Evolutionary conservation across 331 rosid genomes (phyloP).

Genomic region (Spiraea crenata): DNA sequence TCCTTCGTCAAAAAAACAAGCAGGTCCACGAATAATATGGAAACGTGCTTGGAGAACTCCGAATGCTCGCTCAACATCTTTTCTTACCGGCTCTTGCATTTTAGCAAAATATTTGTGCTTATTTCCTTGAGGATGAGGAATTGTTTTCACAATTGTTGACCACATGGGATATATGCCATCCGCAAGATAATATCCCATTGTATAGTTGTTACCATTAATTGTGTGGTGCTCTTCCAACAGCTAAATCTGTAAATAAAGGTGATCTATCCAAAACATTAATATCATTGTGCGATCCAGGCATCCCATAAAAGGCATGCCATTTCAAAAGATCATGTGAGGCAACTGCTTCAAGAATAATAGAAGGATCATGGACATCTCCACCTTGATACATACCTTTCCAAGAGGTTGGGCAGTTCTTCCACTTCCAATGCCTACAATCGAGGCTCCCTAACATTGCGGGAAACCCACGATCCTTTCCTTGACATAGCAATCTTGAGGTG

Average conservation of each 20-base stretch:
- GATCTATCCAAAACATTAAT: neutral
- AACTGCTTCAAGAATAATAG: neutral
- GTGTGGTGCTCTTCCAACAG: neutral
- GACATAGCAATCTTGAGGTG: no score
- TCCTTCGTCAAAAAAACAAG: neutral
- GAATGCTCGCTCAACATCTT: neutral
- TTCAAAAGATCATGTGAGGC: no score
- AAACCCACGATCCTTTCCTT: no score
- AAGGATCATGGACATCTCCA: no score
- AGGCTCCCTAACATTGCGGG: neutral
- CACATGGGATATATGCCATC: neutral
- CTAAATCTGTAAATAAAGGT: neutral
- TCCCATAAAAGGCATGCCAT: no score
- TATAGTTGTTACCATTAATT: neutral
- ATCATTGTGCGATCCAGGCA: neutral
- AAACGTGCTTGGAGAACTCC: neutral
- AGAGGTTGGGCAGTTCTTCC: no score
- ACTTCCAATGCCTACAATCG: no score
- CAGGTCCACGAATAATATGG: neutral
- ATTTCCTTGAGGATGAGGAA: neutral
- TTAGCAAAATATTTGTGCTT: neutral
- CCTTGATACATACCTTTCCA: no score
- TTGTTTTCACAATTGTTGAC: constrained; percentile 6
- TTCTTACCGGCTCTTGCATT: neutral
- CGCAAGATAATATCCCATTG: neutral